Conservation (phyloP, 805 yeast species). For the Wickerhamomyces pijperi region DNA sequence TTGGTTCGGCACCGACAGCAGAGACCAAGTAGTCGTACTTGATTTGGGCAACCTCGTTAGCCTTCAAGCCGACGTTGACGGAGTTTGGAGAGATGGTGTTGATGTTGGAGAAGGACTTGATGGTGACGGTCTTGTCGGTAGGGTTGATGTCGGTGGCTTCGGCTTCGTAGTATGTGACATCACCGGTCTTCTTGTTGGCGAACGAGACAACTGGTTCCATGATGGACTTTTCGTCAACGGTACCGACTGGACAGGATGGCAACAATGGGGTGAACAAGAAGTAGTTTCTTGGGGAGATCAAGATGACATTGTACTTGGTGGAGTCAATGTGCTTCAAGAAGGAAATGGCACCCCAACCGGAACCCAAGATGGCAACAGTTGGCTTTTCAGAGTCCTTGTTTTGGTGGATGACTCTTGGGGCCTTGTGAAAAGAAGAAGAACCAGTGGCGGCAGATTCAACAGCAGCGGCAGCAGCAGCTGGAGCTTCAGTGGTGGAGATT, state of each 20-base stretch:
- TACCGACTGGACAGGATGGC: slow-evolving; percentile 91
- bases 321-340: slow-evolving; percentile 78
- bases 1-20: slow-evolving; percentile 91
- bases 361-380: slow-evolving; percentile 56
- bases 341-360: slow-evolving; percentile 94
- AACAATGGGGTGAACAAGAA: slow-evolving; percentile 87
- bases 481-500: slow-evolving; percentile 4
- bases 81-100: slow-evolving; percentile 25
- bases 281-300: slow-evolving; percentile 88
- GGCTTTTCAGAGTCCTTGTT: slow-evolving; percentile 23
- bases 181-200: slow-evolving; percentile 69
- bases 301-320: slow-evolving; percentile 75
- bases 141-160: slow-evolving; percentile 83
- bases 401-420: slow-evolving; percentile 25
- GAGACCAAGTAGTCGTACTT: slow-evolving; percentile 77
- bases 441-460: slow-evolving; percentile 20
- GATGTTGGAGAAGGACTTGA: slow-evolving; percentile 32
- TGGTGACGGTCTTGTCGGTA: slow-evolving; percentile 51
- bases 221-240: slow-evolving; percentile 81
- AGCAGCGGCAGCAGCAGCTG: slow-evolving; percentile 3
- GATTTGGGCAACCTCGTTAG: slow-evolving; percentile 30
- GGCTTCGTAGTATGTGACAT: slow-evolving; percentile 79
- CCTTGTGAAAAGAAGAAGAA: slow-evolving; percentile 25
- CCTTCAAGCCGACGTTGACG: slow-evolving; percentile 22
- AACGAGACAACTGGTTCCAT: slow-evolving; percentile 89